Percentiles rank a stretch among this genome's conserved stretches.
Evolutionary conservation across 2,329 filamentous ascomycete species (phyloP).

Genomic region (Sporothrix pallida): DNA sequence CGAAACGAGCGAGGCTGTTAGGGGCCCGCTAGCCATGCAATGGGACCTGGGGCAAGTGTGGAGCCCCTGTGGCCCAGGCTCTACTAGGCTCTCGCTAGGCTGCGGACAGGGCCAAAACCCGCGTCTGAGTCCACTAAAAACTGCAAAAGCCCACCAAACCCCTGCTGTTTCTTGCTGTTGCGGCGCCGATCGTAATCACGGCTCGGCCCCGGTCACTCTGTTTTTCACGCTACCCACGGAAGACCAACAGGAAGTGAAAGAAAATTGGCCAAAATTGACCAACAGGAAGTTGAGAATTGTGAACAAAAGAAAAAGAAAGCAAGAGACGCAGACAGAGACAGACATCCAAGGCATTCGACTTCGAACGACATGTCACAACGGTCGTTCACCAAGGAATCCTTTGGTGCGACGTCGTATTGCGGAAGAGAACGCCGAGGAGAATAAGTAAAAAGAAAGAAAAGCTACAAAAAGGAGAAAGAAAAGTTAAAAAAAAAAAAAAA

Average conservation of each 20-base stretch:
- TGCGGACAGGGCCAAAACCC: background rate
- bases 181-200: conserved; percentile 19
- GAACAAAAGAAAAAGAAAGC: background rate
- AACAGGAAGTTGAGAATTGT: background rate
- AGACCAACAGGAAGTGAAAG: background rate
- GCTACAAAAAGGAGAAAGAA: background rate
- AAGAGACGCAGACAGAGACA: background rate
- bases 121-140: no score
- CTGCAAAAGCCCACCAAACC: no score
- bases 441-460: background rate
- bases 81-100: background rate
- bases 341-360: background rate
- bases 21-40: conserved; percentile 4
- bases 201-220: conserved; percentile 24
- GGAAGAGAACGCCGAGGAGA: background rate
- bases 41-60: conserved; percentile 6
- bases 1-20: background rate
- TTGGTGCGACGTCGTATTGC: background rate
- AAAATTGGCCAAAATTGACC: background rate
- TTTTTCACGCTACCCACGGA: background rate
- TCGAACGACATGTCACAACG: conserved; percentile 3
- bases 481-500: no score
- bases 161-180: no score
- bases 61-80: background rate
- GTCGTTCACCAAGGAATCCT: background rate